Conservation (phyloP, 345 rosid species). For the Erysimum cheiranthoides region DNA sequence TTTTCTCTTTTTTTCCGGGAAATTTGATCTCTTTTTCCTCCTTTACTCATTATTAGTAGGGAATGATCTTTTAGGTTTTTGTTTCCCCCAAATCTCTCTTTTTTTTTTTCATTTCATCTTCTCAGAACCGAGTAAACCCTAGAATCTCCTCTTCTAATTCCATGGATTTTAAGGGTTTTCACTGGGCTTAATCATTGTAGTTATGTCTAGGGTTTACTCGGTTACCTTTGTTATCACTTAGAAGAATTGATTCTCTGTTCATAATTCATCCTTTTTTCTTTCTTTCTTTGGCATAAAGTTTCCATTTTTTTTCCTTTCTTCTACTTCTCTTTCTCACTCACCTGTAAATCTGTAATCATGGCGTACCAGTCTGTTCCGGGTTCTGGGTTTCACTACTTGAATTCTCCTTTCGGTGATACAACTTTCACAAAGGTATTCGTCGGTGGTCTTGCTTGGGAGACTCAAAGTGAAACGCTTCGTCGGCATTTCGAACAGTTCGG, state of each 20-base stretch:
- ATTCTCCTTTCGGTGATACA: constrained; percentile 94
- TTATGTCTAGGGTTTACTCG: constrained; percentile 46
- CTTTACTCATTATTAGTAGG: constrained; percentile 43
- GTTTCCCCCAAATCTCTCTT: neutral
- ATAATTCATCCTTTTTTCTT: constrained; percentile 13
- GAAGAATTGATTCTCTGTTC: constrained; percentile 16
- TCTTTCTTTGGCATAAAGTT: constrained; percentile 34
- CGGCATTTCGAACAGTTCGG: constrained; percentile 87
- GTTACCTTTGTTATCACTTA: constrained; percentile 24
- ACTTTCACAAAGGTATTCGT: constrained; percentile 84
- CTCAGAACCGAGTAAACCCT: constrained; percentile 42
- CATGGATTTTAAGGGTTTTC: neutral
- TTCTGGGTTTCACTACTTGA: constrained; percentile 70
- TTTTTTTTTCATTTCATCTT: constrained; percentile 8
- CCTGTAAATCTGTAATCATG: constrained; percentile 48
- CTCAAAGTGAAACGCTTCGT: constrained; percentile 81
- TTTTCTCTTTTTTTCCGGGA: constrained; percentile 37
- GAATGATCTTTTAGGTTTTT: constrained; percentile 42
- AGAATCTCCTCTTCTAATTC: constrained; percentile 19
- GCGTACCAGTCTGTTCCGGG: constrained; percentile 66
- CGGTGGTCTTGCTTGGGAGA: constrained; percentile 97
- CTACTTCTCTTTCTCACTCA: constrained; percentile 19
- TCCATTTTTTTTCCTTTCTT: constrained; percentile 27
- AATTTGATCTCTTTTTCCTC: constrained; percentile 34
- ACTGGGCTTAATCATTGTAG: constrained; percentile 23